Base-by-base conservation (phyloP, 1,284 basidiomycete genomes). In the Caloboletus firmus region DNA sequence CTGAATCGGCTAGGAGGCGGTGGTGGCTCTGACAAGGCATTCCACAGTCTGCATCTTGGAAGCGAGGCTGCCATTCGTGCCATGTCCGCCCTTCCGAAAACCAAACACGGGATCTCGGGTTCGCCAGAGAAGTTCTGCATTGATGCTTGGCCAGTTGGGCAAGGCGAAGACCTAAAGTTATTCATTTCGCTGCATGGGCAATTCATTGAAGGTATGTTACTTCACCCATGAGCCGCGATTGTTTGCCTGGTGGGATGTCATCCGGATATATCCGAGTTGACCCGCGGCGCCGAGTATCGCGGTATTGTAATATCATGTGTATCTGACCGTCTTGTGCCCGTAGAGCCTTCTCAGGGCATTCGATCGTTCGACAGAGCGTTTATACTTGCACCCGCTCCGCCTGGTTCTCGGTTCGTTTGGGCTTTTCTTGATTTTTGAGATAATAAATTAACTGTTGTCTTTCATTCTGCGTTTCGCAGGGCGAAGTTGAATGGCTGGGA, bases 291-390 rank as follows among this genome's bases (percentile, higher is more conserved):
- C 20, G 44, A 37, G 31, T 40, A 42, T 39, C 42, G 39, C 10
- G 31, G 41, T 53, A 18, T 43, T 31, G 37, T 62, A 56, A 62
- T 58, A 48, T 63, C 54, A 63, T 55, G 39, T 24, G 15, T 57
- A 45, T 45, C 57, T 59, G 49, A 63, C 55, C 30, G 28, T 51
- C 13, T 44, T 30, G 51, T 55, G 24, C 54, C 48, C 48, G 50
- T 42, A 88, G 85, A 77, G 50, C 77, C 76, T 36, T 72, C 76
- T 12, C 74, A 76, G 58, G 94, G 93, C 10, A 76, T 94, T 26
- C 85, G 96, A 42, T 97, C 95, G 7, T 99, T 99, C 70, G 94
- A 97, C 68, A 83, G 96, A 48, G 87, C 91, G 0, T 97, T 98
- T 67, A 80, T 98, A 47, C 79, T 99, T 12, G 87, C 87, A 2